Conservation (phyloP, 148 eudicot species). For the Limonium bicolor region DNA sequence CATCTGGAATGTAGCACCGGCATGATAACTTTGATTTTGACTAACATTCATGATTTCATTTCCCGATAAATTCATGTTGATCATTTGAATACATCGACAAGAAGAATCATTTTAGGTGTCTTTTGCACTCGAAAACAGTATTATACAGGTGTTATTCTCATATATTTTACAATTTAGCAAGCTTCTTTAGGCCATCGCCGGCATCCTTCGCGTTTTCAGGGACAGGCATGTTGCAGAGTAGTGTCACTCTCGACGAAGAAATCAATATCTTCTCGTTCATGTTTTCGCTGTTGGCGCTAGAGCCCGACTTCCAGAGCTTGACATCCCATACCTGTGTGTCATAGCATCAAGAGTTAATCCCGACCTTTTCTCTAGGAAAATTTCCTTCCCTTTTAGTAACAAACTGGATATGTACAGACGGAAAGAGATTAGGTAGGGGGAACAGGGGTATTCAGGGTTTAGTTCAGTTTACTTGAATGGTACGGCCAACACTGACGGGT, state of each 20-base stretch:
- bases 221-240: slow-evolving; percentile 47
- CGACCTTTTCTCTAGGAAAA: background rate
- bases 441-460: background rate
- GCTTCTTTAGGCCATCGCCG: slow-evolving; percentile 25
- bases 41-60: no score
- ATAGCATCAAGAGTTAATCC: background rate
- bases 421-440: background rate
- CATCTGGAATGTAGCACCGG: no score
- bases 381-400: background rate
- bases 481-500: slow-evolving; percentile 44
- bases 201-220: slow-evolving; percentile 37
- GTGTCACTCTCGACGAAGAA: slow-evolving; percentile 59
- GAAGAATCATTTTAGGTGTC: no score
- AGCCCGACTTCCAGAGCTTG: slow-evolving; percentile 30
- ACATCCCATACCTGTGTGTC: slow-evolving; percentile 69
- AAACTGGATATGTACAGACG: background rate
- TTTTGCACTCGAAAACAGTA: no score
- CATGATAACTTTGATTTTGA: no score
- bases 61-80: no score
- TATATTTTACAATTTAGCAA: slow-evolving; percentile 53
- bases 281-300: slow-evolving; percentile 11
- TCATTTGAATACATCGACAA: no score
- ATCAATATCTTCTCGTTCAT: slow-evolving; percentile 19
- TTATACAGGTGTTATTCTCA: no score
- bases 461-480: slow-evolving; percentile 35